A percentile compares a stretch with the other conserved stretches of the same genome.
phyloP scores from a whole-genome alignment of 1,284 basidiomycete genomes.

The Trichosporon sp. region DNA sequence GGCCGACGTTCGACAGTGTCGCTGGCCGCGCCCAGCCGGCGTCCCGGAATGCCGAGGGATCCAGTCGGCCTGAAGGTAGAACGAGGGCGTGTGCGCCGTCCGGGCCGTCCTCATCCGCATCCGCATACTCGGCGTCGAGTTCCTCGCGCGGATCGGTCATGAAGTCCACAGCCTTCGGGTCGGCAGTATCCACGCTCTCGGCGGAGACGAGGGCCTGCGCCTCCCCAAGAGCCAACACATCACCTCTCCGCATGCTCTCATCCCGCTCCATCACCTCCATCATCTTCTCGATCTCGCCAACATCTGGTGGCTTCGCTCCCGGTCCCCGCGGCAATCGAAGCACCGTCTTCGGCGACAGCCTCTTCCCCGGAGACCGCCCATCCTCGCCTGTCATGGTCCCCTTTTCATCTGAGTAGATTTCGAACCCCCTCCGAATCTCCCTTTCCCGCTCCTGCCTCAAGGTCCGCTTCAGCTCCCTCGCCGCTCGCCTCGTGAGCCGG shows the following conservation, averaged over 20 bases:
- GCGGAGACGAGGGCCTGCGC: background rate
- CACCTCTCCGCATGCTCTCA: background rate
- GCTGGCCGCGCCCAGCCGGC: background rate
- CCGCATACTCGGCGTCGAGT: background rate
- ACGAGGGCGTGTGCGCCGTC: too few relatives aligned
- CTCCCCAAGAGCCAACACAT: background rate
- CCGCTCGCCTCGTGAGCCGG: background rate
- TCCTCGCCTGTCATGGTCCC: background rate
- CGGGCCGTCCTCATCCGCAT: background rate
- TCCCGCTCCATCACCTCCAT: background rate
- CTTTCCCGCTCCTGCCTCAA: background rate
- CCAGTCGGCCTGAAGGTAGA: background rate
- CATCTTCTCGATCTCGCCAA: background rate
- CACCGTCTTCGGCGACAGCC: background rate
- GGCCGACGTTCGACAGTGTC: background rate
- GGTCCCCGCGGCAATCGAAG: background rate
- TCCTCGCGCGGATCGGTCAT: background rate
- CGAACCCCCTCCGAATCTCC: background rate
- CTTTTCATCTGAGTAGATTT: background rate
- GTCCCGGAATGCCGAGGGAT: background rate
- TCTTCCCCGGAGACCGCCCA: too few relatives aligned
- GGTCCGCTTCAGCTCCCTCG: background rate
- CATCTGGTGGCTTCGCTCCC: background rate
- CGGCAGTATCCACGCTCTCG: background rate
- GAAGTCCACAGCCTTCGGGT: background rate